A percentile compares a stretch with the other conserved stretches of the same genome.
Evolutionary conservation across 768 basidiomycete species (phyloP).

Genomic region (Suillus subalutaceus): DNA sequence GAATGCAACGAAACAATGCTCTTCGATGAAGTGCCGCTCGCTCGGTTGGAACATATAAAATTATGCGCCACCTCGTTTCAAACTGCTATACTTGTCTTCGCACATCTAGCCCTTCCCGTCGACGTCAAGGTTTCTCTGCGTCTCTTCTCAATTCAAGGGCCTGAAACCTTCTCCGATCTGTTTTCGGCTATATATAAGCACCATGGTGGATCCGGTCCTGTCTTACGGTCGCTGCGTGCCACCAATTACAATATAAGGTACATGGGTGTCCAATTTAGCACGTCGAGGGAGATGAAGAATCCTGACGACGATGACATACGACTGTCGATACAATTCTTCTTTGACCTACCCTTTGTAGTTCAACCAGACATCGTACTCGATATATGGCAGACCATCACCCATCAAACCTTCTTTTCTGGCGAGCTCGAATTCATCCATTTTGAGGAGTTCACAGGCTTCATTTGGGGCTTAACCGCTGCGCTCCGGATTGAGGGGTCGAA

Average conservation of each 20-base stretch:
- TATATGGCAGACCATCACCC: not conserved
- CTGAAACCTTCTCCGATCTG: not conserved
- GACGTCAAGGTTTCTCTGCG: not conserved
- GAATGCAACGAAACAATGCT: not conserved
- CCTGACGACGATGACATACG: not conserved
- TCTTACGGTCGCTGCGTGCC: not conserved
- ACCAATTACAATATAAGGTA: not conserved
- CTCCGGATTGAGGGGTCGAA: not conserved
- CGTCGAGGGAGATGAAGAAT: not conserved
- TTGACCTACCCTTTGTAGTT: not conserved
- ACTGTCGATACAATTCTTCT: not conserved
- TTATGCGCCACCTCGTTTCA: not conserved
- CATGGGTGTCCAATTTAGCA: not conserved
- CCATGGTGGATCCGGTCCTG: not conserved
- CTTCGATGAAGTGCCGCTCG: not conserved
- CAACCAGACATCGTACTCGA: not conserved
- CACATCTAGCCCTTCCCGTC: not conserved
- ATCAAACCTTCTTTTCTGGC: not conserved
- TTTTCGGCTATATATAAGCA: not conserved
- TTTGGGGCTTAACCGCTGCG: not conserved
- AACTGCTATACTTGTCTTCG: not conserved
- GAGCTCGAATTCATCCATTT: not conserved
- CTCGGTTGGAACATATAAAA: not conserved
- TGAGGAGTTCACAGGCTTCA: not conserved
- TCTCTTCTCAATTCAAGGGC: not conserved